phyloP scores from a whole-genome alignment of 2,329 filamentous ascomycete species.

The Diaporthe australafricana region DNA sequence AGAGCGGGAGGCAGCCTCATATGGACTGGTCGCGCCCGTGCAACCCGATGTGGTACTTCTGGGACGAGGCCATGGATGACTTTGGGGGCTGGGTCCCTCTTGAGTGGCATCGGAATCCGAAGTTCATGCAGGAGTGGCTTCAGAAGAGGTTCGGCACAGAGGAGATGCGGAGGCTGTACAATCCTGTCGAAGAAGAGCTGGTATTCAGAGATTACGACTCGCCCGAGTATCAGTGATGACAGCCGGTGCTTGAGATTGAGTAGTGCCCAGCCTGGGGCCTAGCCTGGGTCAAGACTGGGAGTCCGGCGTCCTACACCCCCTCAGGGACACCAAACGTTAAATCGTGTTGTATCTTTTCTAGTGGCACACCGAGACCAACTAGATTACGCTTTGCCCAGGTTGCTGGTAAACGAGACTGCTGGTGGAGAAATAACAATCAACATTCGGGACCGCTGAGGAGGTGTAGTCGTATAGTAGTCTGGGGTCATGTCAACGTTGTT shows the following conservation, averaged over 20 bases:
- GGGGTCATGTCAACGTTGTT: no score
- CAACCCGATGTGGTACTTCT: no score
- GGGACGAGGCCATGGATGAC: no score
- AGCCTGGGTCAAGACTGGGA: no score
- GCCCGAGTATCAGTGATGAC: not conserved
- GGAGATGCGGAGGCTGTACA: not conserved
- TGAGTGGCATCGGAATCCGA: not conserved
- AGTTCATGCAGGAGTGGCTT: not conserved
- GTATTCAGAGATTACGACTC: not conserved
- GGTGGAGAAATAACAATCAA: not conserved
- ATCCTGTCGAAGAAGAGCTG: not conserved
- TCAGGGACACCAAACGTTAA: no score
- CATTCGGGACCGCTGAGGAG: no score
- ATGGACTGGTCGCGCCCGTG: not conserved
- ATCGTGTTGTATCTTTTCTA: not conserved
- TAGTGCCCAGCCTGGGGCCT: no score
- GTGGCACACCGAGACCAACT: not conserved
- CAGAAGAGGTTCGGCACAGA: not conserved
- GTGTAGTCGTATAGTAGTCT: no score
- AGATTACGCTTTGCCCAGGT: not conserved
- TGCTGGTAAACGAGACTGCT: not conserved
- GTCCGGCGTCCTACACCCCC: no score
- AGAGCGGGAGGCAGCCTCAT: not conserved
- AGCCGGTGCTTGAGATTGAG: not conserved
- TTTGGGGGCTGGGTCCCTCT: no score